Evolutionary conservation across 2,329 filamentous ascomycete species (phyloP).

Genomic region (Arthroderma sp.): DNA sequence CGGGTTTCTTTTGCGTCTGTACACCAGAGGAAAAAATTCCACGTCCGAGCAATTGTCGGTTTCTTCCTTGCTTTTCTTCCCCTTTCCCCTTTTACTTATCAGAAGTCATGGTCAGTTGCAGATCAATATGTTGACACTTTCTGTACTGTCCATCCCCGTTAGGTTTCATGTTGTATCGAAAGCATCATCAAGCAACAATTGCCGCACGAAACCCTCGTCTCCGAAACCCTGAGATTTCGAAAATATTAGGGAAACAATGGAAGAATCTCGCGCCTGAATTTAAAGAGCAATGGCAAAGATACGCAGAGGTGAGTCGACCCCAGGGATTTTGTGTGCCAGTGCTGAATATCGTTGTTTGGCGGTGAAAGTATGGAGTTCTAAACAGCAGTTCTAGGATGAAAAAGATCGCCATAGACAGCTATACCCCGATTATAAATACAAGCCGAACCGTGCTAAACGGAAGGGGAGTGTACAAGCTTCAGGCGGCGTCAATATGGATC

Average conservation of each 20-base stretch:
- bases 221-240: slow-evolving; percentile 90
- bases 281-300: slow-evolving; percentile 74
- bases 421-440: slow-evolving; percentile 90
- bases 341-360: neutral
- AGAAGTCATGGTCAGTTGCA: slow-evolving; percentile 11
- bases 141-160: slow-evolving; percentile 22
- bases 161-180: slow-evolving; percentile 97
- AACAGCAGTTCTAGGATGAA: slow-evolving; percentile 50
- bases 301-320: slow-evolving; percentile 54
- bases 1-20: slow-evolving; percentile 49
- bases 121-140: neutral
- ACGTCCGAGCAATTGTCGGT: slow-evolving; percentile 56
- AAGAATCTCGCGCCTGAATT: slow-evolving; percentile 57
- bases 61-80: slow-evolving; percentile 9
- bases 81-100: slow-evolving; percentile 4
- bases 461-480: slow-evolving; percentile 30
- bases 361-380: neutral
- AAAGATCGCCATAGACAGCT: slow-evolving; percentile 78
- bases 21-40: slow-evolving; percentile 60
- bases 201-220: slow-evolving; percentile 74
- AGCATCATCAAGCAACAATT: slow-evolving; percentile 76
- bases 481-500: slow-evolving; percentile 21
- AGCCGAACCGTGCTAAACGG: slow-evolving; percentile 59
- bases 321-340: neutral
- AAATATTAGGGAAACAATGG: slow-evolving; percentile 94